Base-by-base conservation (phyloP, 2,329 filamentous ascomycete species). In the Fusarium chaquense region DNA sequence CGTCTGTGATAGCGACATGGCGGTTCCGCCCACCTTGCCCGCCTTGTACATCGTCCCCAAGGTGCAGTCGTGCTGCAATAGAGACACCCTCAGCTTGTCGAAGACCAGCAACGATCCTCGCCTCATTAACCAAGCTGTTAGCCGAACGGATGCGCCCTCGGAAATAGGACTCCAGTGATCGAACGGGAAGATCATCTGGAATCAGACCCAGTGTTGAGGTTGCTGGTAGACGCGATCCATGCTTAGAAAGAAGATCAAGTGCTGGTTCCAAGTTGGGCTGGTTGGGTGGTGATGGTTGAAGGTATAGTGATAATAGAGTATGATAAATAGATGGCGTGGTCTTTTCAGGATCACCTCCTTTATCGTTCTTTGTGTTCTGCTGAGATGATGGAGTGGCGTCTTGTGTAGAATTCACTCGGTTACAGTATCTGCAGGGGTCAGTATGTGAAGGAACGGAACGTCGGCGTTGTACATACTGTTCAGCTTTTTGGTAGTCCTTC, bases 181-280 rank as follows among this genome's bases (percentile, higher is more conserved):
- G 84, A 10, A 98, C 89, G 0, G 93, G 91, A 10, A 98, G 87
- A 5, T 88, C 84, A 63, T 93, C 87, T 0, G 96, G 96, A 45
- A 99, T 94, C 24, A 99, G 86, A 22, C 91, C 89, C 10, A 99
- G 85, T 0, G 95, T 97, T 35, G 93, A 95, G 6, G 90, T 89
- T 0, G 96, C 94, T 0, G 97, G 95, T 8, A 99, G 87, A 13
- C 96, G 91, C 13, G 95, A 93, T 49, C 96, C 96, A 77, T 99
- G 96, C 73, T 93, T 93, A 44, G 92, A 94, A n/a, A 99, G 89
- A 20, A 99, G 87, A 33, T 91, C 89, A 8, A 99, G 86, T 0
- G 96, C 96, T 2, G 95, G 93, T 2, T 85, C 86, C 77, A 94
- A 91, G 69, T 92, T 91, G 11, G 90, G 87, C 62, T 89, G 81